Base-by-base conservation (phyloP, 192 early-diverging fungal genomes). In the Chytriomyces sp. region DNA sequence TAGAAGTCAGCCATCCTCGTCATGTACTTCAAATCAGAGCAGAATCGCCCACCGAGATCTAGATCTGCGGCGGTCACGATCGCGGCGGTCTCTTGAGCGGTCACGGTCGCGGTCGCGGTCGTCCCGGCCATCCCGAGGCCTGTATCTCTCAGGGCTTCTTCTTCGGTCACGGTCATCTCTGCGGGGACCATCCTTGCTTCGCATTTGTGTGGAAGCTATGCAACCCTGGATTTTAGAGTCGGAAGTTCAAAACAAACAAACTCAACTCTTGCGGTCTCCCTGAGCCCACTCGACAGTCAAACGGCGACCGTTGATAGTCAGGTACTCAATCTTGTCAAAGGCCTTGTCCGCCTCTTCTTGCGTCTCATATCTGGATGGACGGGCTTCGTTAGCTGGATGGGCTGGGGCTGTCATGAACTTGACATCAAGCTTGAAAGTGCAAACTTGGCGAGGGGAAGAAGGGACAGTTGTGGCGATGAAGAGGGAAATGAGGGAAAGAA, bases 201-300 rank as follows among this genome's bases (percentile, higher is more conserved):
- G 4, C 61, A 81, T 81, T 60, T 81, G 66, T 5, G 12, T 49
- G 37, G 79, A 76, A n/a, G 79, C 79, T 81, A 38, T 10, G 17
- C 12, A 39, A 19, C 3, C 10, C 39, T 17, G 36, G 54, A 1
- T 7, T 0, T 39, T 31, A 56, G 44, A 0, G 2, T 3, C 12
- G 62, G 40, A 30, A 52, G 36, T 26, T 40, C 5, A 72, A 40
- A 5, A 52, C 8, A 34, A 25, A 60, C 25, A 34, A n/a, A 30
- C 33, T 70, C 5, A 67, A 82, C 81, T 77, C 65, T 83, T 80
- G 38, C 82, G 56, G 30, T 70, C 26, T 1, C 82, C 82, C 14
- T 69, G 70, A 6, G 82, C 82, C 82, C 82, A 84, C 56, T 84
- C 82, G 36, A 84, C 73, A 2, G 74, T 81, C 34, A 84, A 59